phyloP scores from a whole-genome alignment of 2,329 filamentous ascomycete genomes.

The Aspergillus fijiensis region DNA sequence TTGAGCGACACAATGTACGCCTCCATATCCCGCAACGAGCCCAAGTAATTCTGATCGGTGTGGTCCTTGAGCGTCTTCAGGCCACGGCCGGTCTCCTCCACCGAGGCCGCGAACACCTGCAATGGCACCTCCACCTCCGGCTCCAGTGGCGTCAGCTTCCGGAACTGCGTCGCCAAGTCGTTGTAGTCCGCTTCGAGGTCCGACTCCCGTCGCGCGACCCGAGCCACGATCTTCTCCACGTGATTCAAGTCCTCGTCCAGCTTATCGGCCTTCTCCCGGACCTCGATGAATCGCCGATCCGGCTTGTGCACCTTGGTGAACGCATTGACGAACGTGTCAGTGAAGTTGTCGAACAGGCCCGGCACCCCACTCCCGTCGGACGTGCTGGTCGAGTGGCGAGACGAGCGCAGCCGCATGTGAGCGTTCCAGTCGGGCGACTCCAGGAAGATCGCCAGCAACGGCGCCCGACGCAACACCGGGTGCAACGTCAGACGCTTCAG shows the following conservation, averaged over 20 bases:
- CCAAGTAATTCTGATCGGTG: constrained; percentile 94
- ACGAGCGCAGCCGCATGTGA: constrained; percentile 78
- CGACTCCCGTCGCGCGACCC: constrained; percentile 81
- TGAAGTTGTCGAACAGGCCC: constrained; percentile 89
- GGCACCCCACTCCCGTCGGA: constrained; percentile 46
- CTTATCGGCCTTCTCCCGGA: constrained; percentile 88
- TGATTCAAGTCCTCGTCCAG: constrained; percentile 89
- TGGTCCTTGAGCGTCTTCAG: constrained; percentile 81
- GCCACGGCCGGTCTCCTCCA: constrained; percentile 78
- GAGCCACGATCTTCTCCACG: constrained; percentile 92
- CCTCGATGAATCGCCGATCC: constrained; percentile 90
- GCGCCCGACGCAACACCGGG: constrained; percentile 78
- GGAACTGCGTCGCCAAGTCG: constrained; percentile 91
- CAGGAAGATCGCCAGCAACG: constrained; percentile 83
- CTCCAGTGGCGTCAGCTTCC: constrained; percentile 85
- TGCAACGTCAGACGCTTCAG: constrained; percentile 82
- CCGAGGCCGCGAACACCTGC: constrained; percentile 80
- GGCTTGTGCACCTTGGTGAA: constrained; percentile 96
- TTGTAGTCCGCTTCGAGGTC: constrained; percentile 86
- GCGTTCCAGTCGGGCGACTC: constrained; percentile 96
- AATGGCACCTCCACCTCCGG: constrained; percentile 79
- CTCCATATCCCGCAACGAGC: constrained; percentile 90
- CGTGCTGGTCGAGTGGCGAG: constrained; percentile 58
- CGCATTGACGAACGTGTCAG: constrained; percentile 94
- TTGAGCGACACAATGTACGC: constrained; percentile 88